A percentile compares a stretch with the other conserved stretches of the same genome.
Evolutionary conservation across 768 basidiomycete genomes (phyloP).

Genomic region (Termitomyces sp.): DNA sequence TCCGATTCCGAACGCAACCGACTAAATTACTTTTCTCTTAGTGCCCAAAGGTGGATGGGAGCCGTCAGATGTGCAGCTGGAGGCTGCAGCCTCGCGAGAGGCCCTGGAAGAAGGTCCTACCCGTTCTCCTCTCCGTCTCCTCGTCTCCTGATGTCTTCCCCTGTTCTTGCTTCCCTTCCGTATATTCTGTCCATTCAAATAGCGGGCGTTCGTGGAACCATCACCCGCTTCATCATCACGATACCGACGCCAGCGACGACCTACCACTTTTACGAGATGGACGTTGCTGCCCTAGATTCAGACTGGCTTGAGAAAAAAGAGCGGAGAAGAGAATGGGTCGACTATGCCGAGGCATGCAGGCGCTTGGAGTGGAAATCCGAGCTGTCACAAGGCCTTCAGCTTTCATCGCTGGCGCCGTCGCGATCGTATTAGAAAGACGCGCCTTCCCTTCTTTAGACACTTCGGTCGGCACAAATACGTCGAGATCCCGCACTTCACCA

Average conservation of each 20-base stretch:
- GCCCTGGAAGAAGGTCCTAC: constrained; percentile 95
- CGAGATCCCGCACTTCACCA: background rate
- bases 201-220: constrained; percentile 87
- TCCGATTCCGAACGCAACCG: constrained; percentile 4
- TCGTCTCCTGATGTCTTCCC: constrained; percentile 62
- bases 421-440: constrained; percentile 17
- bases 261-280: constrained; percentile 89
- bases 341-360: constrained; percentile 72
- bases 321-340: constrained; percentile 83
- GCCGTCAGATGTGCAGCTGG: constrained; percentile 70
- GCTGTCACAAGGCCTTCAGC: constrained; percentile 66
- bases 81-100: constrained; percentile 87
- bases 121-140: constrained; percentile 69
- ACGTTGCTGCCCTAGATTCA: constrained; percentile 68
- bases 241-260: constrained; percentile 74
- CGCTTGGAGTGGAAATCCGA: constrained; percentile 84
- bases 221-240: constrained; percentile 81
- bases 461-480: constrained; percentile 2
- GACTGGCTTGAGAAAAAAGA: constrained; percentile 81
- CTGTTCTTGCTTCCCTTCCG: constrained; percentile 21
- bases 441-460: constrained; percentile 2
- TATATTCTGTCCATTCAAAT: constrained; percentile 22
- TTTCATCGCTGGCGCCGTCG: constrained; percentile 61
- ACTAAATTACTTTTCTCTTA: constrained; percentile 20
- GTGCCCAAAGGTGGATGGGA: constrained; percentile 96